Conservation (phyloP, 139 green algal genomes). For the Closterium sp. region DNA sequence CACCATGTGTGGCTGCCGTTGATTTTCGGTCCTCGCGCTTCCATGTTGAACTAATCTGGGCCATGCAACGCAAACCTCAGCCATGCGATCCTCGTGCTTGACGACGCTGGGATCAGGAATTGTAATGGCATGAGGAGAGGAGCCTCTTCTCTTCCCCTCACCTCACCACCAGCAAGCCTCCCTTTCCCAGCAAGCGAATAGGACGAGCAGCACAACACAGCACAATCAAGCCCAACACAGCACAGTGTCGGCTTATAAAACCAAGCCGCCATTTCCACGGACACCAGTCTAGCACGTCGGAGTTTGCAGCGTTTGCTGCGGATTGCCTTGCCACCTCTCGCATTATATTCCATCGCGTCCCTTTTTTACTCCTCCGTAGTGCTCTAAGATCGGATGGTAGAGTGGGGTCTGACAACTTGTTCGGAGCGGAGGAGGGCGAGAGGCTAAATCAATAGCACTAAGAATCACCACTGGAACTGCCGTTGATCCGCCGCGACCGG, state of each 20-base stretch:
- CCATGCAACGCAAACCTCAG: no score
- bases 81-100: no score
- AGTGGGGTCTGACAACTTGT: background rate
- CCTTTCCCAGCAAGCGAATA: background rate
- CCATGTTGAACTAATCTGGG: no score
- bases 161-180: no score
- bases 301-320: background rate
- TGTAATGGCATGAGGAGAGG: no score
- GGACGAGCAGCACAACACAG: background rate
- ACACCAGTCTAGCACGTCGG: background rate
- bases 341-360: background rate
- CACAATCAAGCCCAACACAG: background rate
- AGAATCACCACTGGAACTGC: background rate
- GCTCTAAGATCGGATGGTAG: no score
- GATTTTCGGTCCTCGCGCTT: background rate
- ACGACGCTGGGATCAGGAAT: no score
- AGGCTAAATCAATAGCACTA: background rate
- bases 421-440: background rate
- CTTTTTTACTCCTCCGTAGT: no score
- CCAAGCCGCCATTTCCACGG: background rate
- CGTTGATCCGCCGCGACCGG: background rate
- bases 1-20: background rate
- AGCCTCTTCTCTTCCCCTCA: no score
- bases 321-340: background rate
- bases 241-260: background rate